These are phyloP conservation scores for Aspergillus ustus DNA, from an alignment of 2,329 filamentous ascomycete genomes.

Conservation along the genomic window DNA sequence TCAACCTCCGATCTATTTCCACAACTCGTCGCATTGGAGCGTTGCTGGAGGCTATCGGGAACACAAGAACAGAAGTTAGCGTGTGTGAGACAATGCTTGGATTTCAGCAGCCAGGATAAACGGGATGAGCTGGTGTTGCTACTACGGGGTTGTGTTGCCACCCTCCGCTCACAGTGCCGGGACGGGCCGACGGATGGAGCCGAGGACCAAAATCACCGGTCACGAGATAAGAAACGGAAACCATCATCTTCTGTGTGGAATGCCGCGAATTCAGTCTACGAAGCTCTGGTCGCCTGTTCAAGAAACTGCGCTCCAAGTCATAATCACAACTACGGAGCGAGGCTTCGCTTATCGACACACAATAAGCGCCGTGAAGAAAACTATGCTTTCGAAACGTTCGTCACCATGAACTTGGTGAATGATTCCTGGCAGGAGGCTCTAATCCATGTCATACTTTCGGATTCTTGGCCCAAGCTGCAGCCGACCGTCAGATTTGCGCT, in stretches of 20 bases:
- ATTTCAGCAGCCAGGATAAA: conserved; percentile 7
- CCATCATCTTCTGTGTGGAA: neutral
- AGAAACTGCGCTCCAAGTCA: neutral
- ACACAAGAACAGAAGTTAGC: neutral
- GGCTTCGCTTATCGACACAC: conserved; percentile 14
- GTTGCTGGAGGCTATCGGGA: neutral
- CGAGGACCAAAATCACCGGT: neutral
- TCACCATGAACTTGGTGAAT: conserved; percentile 2
- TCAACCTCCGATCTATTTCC: neutral
- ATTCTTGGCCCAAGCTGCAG: neutral
- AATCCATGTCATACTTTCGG: conserved; percentile 6
- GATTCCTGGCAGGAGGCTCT: conserved; percentile 9
- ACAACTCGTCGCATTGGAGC: neutral
- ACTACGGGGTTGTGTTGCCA: conserved; percentile 10
- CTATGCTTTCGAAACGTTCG: conserved; percentile 8
- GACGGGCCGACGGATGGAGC: neutral
- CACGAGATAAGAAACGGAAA: neutral
- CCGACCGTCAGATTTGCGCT: conserved; percentile 3
- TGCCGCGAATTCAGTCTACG: neutral
- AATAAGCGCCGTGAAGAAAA: neutral
- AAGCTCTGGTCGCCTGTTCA: conserved; percentile 7
- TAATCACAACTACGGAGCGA: conserved; percentile 10
- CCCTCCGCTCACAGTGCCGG: neutral
- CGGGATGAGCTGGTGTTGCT: conserved; percentile 4
- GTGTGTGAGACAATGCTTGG: neutral